Conservation (phyloP, 495 filamentous ascomycete genomes). For the Annulohypoxylon bovei region DNA sequence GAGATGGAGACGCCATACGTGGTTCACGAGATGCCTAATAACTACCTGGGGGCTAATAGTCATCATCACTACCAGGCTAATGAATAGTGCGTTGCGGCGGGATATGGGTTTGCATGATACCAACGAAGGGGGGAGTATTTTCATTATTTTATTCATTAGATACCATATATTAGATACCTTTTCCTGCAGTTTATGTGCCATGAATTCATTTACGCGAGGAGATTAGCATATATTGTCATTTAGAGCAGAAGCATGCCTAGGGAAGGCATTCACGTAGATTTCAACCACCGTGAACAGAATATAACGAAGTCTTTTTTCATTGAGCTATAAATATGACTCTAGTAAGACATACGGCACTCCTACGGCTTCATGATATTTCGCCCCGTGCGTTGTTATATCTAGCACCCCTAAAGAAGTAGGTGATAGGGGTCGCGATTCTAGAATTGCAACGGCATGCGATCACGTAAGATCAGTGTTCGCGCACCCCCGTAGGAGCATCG, state of each 20-base stretch:
- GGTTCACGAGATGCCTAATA: slow-evolving; percentile 22
- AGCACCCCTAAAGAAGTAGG: not conserved
- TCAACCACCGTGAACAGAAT: not conserved
- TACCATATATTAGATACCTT: slow-evolving; percentile 19
- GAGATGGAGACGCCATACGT: slow-evolving; percentile 18
- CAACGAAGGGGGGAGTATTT: not conserved
- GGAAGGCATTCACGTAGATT: not conserved
- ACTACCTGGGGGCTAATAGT: not conserved
- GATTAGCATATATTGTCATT: not conserved
- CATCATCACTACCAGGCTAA: not conserved
- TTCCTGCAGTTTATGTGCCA: not conserved
- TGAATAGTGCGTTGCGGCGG: not conserved
- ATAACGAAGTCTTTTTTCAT: not conserved
- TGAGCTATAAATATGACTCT: not conserved
- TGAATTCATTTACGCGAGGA: not conserved
- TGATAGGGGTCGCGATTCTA: not conserved
- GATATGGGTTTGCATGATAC: slow-evolving; percentile 1
- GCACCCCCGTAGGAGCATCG: slow-evolving; percentile 12
- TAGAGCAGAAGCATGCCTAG: not conserved
- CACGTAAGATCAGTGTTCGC: slow-evolving; percentile 19
- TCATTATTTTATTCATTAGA: not conserved
- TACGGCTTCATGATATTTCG: not conserved
- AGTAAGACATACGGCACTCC: not conserved
- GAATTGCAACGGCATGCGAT: not conserved
- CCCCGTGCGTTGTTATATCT: not conserved